Evolutionary conservation across 176 grass and related monocot genomes (phyloP).

Genomic region (Hordeum marinum): DNA sequence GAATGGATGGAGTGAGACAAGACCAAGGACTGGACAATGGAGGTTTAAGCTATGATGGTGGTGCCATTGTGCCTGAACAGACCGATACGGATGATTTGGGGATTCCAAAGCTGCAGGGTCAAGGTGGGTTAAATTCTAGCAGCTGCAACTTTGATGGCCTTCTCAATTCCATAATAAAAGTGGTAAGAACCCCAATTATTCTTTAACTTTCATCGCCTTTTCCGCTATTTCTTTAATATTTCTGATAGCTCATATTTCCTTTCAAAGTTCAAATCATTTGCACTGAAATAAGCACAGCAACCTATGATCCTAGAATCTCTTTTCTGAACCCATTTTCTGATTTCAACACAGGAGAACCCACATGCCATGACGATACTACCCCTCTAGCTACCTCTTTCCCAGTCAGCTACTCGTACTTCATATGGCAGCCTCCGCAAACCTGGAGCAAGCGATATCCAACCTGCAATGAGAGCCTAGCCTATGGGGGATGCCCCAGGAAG

Average conservation of each 20-base stretch:
- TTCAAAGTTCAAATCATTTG: background rate
- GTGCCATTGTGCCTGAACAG: conserved; percentile 29
- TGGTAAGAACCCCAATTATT: conserved; percentile 39
- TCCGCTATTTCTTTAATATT: too few relatives aligned
- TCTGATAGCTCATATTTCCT: background rate
- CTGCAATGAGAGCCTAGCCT: conserved; percentile 67
- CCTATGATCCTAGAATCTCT: too few relatives aligned
- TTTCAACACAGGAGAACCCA: background rate
- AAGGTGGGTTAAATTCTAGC: conserved; percentile 51
- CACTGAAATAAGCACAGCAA: background rate
- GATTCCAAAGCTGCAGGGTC: conserved; percentile 50
- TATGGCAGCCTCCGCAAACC: conserved; percentile 29
- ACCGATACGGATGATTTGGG: conserved; percentile 21
- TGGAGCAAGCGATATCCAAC: conserved; percentile 58
- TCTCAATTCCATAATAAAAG: conserved; percentile 87
- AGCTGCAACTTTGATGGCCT: conserved; percentile 69
- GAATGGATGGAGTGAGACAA: conserved; percentile 38
- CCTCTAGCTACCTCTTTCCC: background rate
- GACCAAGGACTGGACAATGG: conserved; percentile 44
- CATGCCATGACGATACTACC: background rate
- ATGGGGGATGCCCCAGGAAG: conserved; percentile 61
- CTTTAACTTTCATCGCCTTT: too few relatives aligned
- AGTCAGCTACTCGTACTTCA: background rate
- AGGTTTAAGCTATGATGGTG: conserved; percentile 35
- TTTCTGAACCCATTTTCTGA: background rate